These are phyloP conservation scores for Rhynchosporium secalis DNA, from an alignment of 2,329 filamentous ascomycete genomes.

Conservation along the genomic window DNA sequence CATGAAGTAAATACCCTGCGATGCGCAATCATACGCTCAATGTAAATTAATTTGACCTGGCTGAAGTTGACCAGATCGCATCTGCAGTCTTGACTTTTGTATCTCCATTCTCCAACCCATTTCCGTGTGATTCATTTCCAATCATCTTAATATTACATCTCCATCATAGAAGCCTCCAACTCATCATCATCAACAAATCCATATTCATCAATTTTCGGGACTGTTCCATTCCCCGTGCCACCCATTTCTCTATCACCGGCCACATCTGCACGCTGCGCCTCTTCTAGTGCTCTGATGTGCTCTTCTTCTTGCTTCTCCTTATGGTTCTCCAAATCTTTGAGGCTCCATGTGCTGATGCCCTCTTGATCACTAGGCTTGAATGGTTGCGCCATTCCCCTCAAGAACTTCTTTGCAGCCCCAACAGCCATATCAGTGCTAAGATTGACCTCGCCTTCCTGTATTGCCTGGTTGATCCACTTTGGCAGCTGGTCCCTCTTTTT, in stretches of 20 bases:
- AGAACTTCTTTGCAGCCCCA: conserved; percentile 82
- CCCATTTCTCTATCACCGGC: conserved; percentile 17
- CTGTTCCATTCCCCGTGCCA: conserved; percentile 25
- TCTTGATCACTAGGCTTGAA: conserved; percentile 83
- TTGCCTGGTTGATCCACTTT: conserved; percentile 92
- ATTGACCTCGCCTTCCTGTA: conserved; percentile 83
- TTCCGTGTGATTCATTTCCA: too few species aligned
- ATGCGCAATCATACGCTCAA: background rate
- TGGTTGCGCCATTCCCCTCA: conserved; percentile 88
- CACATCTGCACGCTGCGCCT: conserved; percentile 37
- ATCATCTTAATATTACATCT: conserved; percentile 32
- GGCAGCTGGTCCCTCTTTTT: conserved; percentile 89
- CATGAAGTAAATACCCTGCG: conserved; percentile 30
- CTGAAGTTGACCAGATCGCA: background rate
- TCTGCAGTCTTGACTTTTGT: background rate
- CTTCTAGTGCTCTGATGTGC: conserved; percentile 62
- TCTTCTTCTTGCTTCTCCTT: conserved; percentile 74
- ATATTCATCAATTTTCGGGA: conserved; percentile 34
- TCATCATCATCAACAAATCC: conserved; percentile 41
- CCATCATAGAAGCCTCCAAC: conserved; percentile 55
- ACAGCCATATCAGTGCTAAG: conserved; percentile 95
- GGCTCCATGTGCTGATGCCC: conserved; percentile 89
- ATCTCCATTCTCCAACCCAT: conserved; percentile 5
- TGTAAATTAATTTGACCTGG: background rate
- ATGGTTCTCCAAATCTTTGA: conserved; percentile 74